Conservation (phyloP, 495 filamentous ascomycete species). For the Chaetomium tenue region DNA sequence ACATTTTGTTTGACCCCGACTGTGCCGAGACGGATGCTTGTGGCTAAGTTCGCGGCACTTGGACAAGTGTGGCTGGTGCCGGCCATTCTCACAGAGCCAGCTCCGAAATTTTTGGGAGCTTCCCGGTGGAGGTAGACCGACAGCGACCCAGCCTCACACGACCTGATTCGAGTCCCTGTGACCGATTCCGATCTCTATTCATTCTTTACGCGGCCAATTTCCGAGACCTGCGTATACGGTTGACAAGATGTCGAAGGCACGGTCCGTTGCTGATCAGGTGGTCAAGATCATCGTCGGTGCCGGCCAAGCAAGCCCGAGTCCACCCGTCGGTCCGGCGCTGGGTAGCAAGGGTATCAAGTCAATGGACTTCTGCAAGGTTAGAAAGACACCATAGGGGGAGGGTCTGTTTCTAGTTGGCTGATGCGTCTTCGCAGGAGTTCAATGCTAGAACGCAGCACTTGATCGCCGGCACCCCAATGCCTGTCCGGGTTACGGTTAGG, state of each 20-base stretch:
- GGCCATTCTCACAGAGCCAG: conserved; percentile 6
- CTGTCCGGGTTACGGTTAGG: conserved; percentile 84
- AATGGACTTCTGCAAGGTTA: conserved; percentile 99
- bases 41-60: not conserved
- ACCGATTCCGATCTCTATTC: not conserved
- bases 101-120: conserved; percentile 22
- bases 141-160: not conserved
- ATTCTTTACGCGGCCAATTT: not conserved
- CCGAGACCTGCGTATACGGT: not conserved
- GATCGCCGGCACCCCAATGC: conserved; percentile 78
- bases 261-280: conserved; percentile 70
- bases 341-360: conserved; percentile 98
- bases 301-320: conserved; percentile 92
- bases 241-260: conserved; percentile 73
- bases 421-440: conserved; percentile 68
- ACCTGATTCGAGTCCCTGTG: not conserved
- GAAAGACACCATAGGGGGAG: conserved; percentile 16
- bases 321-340: conserved; percentile 95
- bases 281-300: conserved; percentile 98
- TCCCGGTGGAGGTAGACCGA: not conserved
- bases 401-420: not conserved
- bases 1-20: not conserved
- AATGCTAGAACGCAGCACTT: conserved; percentile 92
- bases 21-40: not conserved
- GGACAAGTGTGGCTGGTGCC: conserved; percentile 20